Conservation (phyloP, 805 yeast genomes). For the Debaryomyces prosopidis region DNA sequence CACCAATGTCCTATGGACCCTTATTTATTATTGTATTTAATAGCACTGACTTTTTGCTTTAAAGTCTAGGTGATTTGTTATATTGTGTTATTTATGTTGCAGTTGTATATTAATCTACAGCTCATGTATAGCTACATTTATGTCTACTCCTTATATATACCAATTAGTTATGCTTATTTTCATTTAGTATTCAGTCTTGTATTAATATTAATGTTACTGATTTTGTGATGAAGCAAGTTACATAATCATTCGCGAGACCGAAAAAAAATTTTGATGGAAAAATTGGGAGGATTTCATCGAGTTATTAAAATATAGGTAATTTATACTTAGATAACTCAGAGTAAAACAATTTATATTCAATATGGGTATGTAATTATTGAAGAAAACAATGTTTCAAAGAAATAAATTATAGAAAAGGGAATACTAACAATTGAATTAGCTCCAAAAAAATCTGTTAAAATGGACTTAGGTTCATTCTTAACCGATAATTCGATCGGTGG, state of each 20-base stretch:
- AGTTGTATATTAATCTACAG: not conserved
- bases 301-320: not conserved
- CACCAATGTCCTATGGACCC: not conserved
- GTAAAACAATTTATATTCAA: slow-evolving; percentile 2
- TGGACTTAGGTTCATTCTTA: slow-evolving; percentile 86
- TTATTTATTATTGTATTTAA: not conserved
- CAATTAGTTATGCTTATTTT: too few species aligned
- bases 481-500: slow-evolving; percentile 73
- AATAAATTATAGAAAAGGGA: not conserved
- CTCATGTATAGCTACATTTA: not conserved
- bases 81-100: not conserved
- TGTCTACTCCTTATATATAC: too few species aligned
- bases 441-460: slow-evolving; percentile 64
- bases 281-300: not conserved
- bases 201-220: too few species aligned
- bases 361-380: slow-evolving; percentile 10
- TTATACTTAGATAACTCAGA: not conserved
- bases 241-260: not conserved
- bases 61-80: not conserved
- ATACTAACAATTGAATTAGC: slow-evolving; percentile 27
- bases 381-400: not conserved
- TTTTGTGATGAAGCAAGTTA: not conserved
- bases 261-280: slow-evolving; percentile 1
- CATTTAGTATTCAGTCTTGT: too few species aligned
- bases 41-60: not conserved